These are phyloP conservation scores for Cruciata laevipes DNA, from an alignment of 257 asterid genomes.

Conservation along the genomic window DNA sequence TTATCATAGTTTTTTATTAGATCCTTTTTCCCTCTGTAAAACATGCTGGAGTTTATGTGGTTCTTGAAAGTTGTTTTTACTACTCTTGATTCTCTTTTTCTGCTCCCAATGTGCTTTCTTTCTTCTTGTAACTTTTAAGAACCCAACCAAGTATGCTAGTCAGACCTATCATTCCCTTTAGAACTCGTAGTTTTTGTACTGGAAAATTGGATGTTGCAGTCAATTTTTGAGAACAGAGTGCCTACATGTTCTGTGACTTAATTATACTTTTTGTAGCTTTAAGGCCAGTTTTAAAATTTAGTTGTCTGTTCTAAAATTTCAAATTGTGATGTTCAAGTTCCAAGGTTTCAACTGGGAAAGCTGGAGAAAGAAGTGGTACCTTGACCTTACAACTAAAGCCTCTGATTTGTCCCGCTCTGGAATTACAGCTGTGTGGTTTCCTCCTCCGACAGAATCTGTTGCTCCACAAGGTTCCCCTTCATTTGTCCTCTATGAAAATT, in stretches of 20 bases:
- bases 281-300: background rate
- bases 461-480: constrained; percentile 35
- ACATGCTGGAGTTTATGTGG: background rate
- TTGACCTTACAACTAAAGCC: constrained; percentile 35
- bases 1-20: background rate
- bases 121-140: background rate
- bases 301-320: background rate
- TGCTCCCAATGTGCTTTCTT: background rate
- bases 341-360: constrained; percentile 52
- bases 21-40: background rate
- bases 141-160: background rate
- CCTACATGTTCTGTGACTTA: background rate
- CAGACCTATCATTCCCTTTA: background rate
- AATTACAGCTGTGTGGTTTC: constrained; percentile 39
- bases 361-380: constrained; percentile 37
- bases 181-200: background rate
- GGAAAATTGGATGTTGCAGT: background rate
- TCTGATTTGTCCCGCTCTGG: constrained; percentile 39
- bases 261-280: background rate
- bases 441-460: constrained; percentile 45
- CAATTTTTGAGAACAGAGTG: background rate
- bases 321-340: constrained; percentile 26
- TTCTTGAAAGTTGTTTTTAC: background rate
- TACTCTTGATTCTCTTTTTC: background rate
- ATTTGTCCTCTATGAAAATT: background rate